Evolutionary conservation across 2,329 filamentous ascomycete species (phyloP).

Genomic region (Trichoderma sp.): DNA sequence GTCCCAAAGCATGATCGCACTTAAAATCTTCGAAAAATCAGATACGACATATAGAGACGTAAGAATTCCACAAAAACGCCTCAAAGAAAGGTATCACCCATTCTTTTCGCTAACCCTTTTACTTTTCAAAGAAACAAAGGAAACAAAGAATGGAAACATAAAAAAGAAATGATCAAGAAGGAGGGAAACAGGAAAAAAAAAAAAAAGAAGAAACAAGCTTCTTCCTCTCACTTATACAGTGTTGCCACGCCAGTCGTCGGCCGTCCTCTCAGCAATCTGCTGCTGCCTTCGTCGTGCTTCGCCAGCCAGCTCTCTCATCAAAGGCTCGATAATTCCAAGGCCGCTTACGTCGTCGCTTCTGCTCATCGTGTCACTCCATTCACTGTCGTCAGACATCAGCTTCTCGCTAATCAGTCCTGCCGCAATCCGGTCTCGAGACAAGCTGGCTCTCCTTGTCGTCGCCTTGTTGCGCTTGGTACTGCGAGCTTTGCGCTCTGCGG

Average conservation of each 20-base stretch:
- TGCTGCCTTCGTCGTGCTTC: constrained; percentile 34
- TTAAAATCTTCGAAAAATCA: constrained; percentile 13
- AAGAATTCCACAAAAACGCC: constrained; percentile 15
- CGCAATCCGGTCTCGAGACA: constrained; percentile 39
- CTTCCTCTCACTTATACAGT: not conserved
- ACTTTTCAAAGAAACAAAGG: not conserved
- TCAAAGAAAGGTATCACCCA: not conserved
- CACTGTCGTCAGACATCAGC: constrained; percentile 29
- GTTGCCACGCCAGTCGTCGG: constrained; percentile 22
- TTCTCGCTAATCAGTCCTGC: constrained; percentile 36
- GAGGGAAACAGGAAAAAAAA: not conserved
- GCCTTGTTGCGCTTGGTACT: constrained; percentile 30
- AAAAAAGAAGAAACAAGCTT: not conserved
- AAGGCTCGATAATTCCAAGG: constrained; percentile 48
- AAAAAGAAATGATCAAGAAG: not conserved
- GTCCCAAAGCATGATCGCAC: constrained; percentile 13
- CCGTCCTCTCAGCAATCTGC: constrained; percentile 23
- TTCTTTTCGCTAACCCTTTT: constrained; percentile 1
- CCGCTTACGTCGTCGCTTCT: constrained; percentile 41
- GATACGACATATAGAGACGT: constrained; percentile 16
- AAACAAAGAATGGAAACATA: not conserved
- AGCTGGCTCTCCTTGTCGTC: constrained; percentile 34
- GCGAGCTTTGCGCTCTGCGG: constrained; percentile 25
- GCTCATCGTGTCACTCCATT: constrained; percentile 35
- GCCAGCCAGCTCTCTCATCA: constrained; percentile 50